Evolutionary conservation across 331 rosid genomes (phyloP), one percentile per base, ranked within the genome.

Genomic region (Pyrus hybrid): DNA sequence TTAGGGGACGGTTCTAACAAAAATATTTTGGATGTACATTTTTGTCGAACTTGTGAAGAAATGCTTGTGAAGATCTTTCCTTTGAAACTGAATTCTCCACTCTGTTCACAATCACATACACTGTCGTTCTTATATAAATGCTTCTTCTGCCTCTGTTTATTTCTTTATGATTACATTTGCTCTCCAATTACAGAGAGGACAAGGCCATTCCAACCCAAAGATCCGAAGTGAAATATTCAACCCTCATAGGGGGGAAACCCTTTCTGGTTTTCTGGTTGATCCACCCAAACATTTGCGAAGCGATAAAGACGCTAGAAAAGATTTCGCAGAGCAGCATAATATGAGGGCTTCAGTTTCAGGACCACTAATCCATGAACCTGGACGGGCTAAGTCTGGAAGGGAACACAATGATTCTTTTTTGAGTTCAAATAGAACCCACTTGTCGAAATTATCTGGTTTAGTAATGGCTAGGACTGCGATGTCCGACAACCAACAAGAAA

Each of bases 301-400:
- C 9, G 71, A 29, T 45, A 82, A 81, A 76, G 91, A 86, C 22
- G 32, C 13, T 25, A 84, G 67, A 62, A 79, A 67, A 54, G 83
- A 85, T 76, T 83, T 84, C 53, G 67, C 82, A 0, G 87, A 85
- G 68, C 84, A 83, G 73, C 83, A 72, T 18, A 60, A 35, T 58
- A 81, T 72, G 77, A 82, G 84, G 80, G 78, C 83, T 82, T 88
- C 92, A 63, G 85, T 80, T 70, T 93, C 98, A 18, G 98, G 98
- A 43, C 93, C 91, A 51, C 77, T 91, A 72, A 76, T 82, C 83
- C 88, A 79, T 45, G 86, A 75, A 32, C 77, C 83, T 45, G 86
- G 76, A 81, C 73, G 82, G 85, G 69, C 78, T 51, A 89, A 80
- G 76, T 72, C 77, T 53, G 83, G 83, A 54, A 89, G 68, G 70